Evolutionary conservation across 345 rosid species (phyloP).

Genomic region (Moringa oleifera): DNA sequence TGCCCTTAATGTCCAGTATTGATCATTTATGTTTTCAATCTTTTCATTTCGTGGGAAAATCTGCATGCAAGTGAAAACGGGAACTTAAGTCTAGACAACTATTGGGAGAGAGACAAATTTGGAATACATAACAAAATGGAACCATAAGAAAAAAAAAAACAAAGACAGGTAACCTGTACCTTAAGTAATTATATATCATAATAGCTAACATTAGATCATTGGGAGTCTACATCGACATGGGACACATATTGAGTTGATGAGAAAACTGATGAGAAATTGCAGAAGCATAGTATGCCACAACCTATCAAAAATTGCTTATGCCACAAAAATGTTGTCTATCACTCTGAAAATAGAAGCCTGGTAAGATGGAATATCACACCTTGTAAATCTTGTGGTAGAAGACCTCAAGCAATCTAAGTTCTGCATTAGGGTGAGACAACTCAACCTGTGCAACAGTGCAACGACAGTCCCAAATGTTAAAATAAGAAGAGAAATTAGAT

Average conservation of each 20-base stretch:
- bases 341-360: neutral
- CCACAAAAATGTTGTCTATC: neutral
- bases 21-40: slow-evolving; percentile 94
- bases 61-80: slow-evolving; percentile 33
- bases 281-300: neutral
- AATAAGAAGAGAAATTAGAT: slow-evolving; percentile 9
- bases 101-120: no score
- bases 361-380: slow-evolving; percentile 32
- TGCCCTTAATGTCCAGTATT: slow-evolving; percentile 93
- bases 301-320: neutral
- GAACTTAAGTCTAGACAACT: neutral
- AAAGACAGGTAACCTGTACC: neutral
- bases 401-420: slow-evolving; percentile 89
- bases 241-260: neutral
- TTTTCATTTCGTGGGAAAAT: slow-evolving; percentile 76
- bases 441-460: slow-evolving; percentile 61
- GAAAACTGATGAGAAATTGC: slow-evolving; percentile 1
- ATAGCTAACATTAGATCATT: no score
- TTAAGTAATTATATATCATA: no score
- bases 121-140: no score
- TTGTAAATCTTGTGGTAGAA: slow-evolving; percentile 92
- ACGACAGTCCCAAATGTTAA: neutral
- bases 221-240: neutral
- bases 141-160: neutral
- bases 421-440: slow-evolving; percentile 78